Conservation (phyloP, 139 green algal genomes). For the Bryopsis sp. region DNA sequence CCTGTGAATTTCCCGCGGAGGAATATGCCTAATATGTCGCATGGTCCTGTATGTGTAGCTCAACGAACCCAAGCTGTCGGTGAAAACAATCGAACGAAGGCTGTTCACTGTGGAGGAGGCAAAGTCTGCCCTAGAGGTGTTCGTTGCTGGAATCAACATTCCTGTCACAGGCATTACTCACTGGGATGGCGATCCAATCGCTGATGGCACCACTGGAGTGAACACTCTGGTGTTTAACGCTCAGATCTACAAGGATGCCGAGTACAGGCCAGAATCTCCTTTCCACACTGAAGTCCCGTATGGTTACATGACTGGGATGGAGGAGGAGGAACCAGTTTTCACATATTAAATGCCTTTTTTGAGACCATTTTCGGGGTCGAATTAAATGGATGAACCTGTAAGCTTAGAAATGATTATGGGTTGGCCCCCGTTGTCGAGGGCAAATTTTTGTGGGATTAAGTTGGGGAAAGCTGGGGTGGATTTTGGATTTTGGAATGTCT, state of each 20-base stretch:
- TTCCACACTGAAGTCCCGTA: slow-evolving; percentile 62
- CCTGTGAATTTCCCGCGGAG: no score
- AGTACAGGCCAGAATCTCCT: slow-evolving; percentile 20
- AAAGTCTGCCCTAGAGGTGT: slow-evolving; percentile 13
- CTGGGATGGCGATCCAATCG: slow-evolving; percentile 28
- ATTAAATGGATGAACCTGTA: no score
- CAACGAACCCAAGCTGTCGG: not conserved
- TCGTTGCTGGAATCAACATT: slow-evolving; percentile 8
- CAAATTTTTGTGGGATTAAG: no score
- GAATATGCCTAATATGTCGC: no score
- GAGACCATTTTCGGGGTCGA: no score
- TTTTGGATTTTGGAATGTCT: no score
- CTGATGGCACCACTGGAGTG: slow-evolving; percentile 34
- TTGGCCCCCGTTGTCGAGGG: no score
- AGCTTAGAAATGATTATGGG: no score
- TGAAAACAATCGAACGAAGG: not conserved
- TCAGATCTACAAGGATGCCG: slow-evolving; percentile 51
- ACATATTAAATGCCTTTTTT: no score
- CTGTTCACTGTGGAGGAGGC: slow-evolving; percentile 27
- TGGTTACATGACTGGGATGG: slow-evolving; percentile 59
- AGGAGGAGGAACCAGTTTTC: no score
- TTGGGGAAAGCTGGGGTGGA: no score
- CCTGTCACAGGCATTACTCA: slow-evolving; percentile 18
- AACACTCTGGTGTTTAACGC: slow-evolving; percentile 44
- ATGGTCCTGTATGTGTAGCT: no score